These are phyloP conservation scores for Ceratocystis alfenasii DNA, from an alignment of 2,329 filamentous ascomycete species.

Conservation along the genomic window DNA sequence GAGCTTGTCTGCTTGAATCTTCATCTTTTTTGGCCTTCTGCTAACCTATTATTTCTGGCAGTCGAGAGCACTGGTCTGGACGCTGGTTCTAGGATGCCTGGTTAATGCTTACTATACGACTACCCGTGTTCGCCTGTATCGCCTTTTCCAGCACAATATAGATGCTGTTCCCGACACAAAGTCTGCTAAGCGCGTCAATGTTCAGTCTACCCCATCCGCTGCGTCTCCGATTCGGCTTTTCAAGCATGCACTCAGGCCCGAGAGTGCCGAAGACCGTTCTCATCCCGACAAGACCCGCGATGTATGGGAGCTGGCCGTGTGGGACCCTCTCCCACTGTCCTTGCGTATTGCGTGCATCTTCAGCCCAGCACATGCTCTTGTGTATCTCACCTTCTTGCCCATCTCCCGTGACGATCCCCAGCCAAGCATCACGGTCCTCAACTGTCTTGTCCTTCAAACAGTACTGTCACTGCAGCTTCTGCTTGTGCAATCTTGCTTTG, in stretches of 20 bases:
- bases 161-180: slow-evolving; percentile 66
- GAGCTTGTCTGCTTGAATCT: slow-evolving; percentile 27
- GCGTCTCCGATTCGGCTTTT: slow-evolving; percentile 70
- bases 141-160: slow-evolving; percentile 78
- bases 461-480: slow-evolving; percentile 68
- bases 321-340: slow-evolving; percentile 81
- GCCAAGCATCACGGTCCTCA: slow-evolving; percentile 77
- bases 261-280: slow-evolving; percentile 67
- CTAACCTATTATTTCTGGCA: slow-evolving; percentile 6
- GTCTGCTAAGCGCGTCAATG: slow-evolving; percentile 76
- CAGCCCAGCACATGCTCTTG: slow-evolving; percentile 81
- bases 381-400: slow-evolving; percentile 82
- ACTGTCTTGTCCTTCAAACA: slow-evolving; percentile 61
- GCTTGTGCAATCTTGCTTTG: slow-evolving; percentile 60
- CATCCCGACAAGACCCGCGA: slow-evolving; percentile 73
- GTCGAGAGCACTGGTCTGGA: slow-evolving; percentile 49
- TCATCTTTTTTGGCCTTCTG: slow-evolving; percentile 8
- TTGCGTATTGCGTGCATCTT: slow-evolving; percentile 79
- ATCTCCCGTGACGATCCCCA: slow-evolving; percentile 61
- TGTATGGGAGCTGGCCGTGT: slow-evolving; percentile 89
- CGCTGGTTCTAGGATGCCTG: slow-evolving; percentile 53
- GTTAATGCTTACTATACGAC: slow-evolving; percentile 75
- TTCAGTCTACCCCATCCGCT: slow-evolving; percentile 68
- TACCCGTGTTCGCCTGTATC: slow-evolving; percentile 69
- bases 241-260: slow-evolving; percentile 51